Conservation (phyloP, 495 filamentous ascomycete species). For the Hyaloscypha finlandica region DNA sequence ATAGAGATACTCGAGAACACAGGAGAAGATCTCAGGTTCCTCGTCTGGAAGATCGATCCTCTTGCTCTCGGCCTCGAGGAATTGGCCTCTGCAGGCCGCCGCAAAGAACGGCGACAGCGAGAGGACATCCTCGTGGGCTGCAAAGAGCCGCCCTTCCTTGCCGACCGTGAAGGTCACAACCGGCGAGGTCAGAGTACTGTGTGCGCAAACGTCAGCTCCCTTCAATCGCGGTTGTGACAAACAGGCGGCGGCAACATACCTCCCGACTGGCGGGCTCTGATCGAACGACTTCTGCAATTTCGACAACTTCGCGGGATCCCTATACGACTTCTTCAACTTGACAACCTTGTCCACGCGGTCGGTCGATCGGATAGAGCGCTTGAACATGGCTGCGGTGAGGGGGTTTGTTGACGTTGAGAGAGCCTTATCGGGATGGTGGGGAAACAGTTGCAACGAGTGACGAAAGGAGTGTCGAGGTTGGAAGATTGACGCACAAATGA, state of each 20-base stretch:
- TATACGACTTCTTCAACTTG: constrained; percentile 65
- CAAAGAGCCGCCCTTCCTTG: constrained; percentile 78
- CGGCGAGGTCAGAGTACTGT: constrained; percentile 62
- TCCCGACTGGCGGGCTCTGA: constrained; percentile 27
- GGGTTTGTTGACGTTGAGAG: constrained; percentile 23
- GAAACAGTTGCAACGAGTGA: constrained; percentile 30
- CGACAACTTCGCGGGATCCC: constrained; percentile 59
- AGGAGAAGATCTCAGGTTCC: constrained; percentile 87
- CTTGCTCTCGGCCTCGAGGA: constrained; percentile 64
- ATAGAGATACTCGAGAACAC: constrained; percentile 89
- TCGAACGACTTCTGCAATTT: constrained; percentile 56
- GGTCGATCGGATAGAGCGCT: constrained; percentile 65
- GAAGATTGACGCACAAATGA: constrained; percentile 36
- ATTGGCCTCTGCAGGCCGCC: constrained; percentile 58
- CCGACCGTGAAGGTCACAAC: constrained; percentile 83
- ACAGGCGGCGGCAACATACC: constrained; percentile 23
- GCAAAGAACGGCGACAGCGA: constrained; percentile 76
- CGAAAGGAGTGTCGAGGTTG: constrained; percentile 32
- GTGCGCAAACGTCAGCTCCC: constrained; percentile 7
- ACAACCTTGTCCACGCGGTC: constrained; percentile 66
- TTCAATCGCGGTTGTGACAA: constrained; percentile 17
- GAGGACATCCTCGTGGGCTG: constrained; percentile 86
- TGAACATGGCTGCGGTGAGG: constrained; percentile 59
- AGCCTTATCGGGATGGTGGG: constrained; percentile 23
- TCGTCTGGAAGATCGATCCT: constrained; percentile 81